These are phyloP conservation scores for Blastobotrys robertii DNA, from an alignment of 805 yeast species.

Conservation along the genomic window DNA sequence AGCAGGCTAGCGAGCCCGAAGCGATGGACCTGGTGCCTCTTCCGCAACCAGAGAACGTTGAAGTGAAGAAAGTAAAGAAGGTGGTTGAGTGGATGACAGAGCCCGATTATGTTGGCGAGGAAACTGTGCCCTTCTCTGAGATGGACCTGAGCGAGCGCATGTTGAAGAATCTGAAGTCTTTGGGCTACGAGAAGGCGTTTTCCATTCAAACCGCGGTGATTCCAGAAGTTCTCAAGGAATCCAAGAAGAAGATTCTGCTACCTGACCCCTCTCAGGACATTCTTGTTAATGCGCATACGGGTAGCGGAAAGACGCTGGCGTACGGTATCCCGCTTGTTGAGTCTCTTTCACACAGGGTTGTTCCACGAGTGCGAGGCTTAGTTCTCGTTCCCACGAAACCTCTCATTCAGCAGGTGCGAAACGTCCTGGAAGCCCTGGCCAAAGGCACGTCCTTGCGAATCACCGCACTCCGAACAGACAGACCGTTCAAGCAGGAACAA, in stretches of 20 bases:
- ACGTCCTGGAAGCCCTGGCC: slow-evolving; percentile 48
- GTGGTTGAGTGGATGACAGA: slow-evolving; percentile 49
- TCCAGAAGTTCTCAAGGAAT: slow-evolving; percentile 39
- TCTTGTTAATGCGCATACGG: slow-evolving; percentile 88
- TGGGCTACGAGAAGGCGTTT: slow-evolving; percentile 50
- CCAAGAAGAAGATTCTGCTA: slow-evolving; percentile 14
- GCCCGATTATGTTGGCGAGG: slow-evolving; percentile 47
- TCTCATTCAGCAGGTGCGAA: slow-evolving; percentile 68
- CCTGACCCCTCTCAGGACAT: slow-evolving; percentile 43
- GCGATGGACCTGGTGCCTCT: slow-evolving; percentile 48
- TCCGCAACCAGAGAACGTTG: slow-evolving; percentile 68
- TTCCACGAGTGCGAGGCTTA: slow-evolving; percentile 66
- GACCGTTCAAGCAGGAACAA: slow-evolving; percentile 56
- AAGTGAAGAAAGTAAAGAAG: slow-evolving; percentile 35
- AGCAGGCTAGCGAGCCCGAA: slow-evolving; percentile 15
- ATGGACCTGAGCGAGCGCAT: slow-evolving; percentile 32
- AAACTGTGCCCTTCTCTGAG: slow-evolving; percentile 38
- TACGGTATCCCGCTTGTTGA: slow-evolving; percentile 79
- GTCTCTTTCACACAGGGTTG: slow-evolving; percentile 46
- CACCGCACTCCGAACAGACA: slow-evolving; percentile 45
- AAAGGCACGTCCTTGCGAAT: slow-evolving; percentile 61
- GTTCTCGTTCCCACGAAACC: slow-evolving; percentile 87
- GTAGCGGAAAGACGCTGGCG: slow-evolving; percentile 91
- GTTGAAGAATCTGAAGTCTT: slow-evolving; percentile 36
- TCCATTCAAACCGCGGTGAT: slow-evolving; percentile 68